These are phyloP conservation scores for Neoascochyta sp. DNA, from an alignment of 2,329 filamentous ascomycete genomes.

Conservation along the genomic window DNA sequence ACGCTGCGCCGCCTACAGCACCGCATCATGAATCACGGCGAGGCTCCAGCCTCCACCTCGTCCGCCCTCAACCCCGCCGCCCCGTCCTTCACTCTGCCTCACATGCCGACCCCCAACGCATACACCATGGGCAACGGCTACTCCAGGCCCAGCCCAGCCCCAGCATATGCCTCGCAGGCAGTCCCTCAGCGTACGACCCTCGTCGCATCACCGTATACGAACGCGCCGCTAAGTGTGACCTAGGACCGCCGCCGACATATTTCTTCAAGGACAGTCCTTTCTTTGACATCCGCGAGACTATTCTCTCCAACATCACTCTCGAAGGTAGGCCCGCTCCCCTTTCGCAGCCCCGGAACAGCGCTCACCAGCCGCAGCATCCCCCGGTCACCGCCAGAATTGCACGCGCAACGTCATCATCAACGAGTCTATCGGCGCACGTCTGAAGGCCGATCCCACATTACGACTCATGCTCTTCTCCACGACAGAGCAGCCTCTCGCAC, in stretches of 20 bases:
- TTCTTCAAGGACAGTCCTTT: slow-evolving; percentile 79
- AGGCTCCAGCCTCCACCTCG: slow-evolving; percentile 24
- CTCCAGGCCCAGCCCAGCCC: slow-evolving; percentile 2
- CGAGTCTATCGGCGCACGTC: slow-evolving; percentile 51
- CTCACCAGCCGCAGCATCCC: slow-evolving; percentile 49
- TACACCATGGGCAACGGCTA: slow-evolving; percentile 22
- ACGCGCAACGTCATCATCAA: slow-evolving; percentile 58
- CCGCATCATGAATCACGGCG: slow-evolving; percentile 42
- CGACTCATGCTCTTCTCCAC: slow-evolving; percentile 83
- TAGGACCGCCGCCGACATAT: slow-evolving; percentile 39
- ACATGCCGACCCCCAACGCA: slow-evolving; percentile 18
- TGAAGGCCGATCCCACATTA: slow-evolving; percentile 59
- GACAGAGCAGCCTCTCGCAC: slow-evolving; percentile 47
- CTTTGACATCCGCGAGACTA: slow-evolving; percentile 64
- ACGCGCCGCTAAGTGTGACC: slow-evolving; percentile 10
- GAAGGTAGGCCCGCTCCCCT: slow-evolving; percentile 63
- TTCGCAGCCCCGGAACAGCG: slow-evolving; percentile 2
- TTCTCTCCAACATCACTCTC: slow-evolving; percentile 65
- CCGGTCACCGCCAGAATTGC: slow-evolving; percentile 57
- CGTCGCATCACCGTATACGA: not conserved
- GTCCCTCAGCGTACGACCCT: slow-evolving; percentile 18
- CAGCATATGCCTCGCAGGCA: no score
- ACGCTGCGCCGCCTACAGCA: slow-evolving; percentile 39
- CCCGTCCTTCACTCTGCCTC: slow-evolving; percentile 12
- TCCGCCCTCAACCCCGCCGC: slow-evolving; percentile 18